Percentiles rank a stretch among this genome's conserved stretches.
phyloP scores from a whole-genome alignment of 768 basidiomycete species.

The Sporobolomyces roseus region DNA sequence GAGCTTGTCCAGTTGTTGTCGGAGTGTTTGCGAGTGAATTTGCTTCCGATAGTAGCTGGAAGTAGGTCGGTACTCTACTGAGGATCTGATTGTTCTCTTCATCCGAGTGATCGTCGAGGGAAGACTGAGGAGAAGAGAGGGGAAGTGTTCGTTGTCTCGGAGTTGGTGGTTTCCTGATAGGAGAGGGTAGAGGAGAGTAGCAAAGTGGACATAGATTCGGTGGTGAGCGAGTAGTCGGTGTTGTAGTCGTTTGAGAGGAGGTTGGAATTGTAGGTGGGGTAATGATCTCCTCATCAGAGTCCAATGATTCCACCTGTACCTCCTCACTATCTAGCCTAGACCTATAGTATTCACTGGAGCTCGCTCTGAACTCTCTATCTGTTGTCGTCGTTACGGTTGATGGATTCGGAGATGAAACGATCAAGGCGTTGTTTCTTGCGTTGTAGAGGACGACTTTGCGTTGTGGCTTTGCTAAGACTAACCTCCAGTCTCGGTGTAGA shows the following conservation, averaged over 20 bases:
- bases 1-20: neutral
- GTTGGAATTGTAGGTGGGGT: slow-evolving; percentile 6
- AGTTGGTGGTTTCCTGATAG: neutral
- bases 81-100: neutral
- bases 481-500: slow-evolving; percentile 14
- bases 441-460: slow-evolving; percentile 29
- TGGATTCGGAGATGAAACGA: neutral
- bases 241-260: no score
- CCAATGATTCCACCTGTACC: neutral
- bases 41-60: slow-evolving; percentile 31
- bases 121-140: neutral
- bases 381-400: neutral
- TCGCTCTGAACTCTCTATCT: no score
- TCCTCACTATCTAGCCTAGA: neutral
- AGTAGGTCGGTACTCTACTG: slow-evolving; percentile 18
- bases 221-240: no score
- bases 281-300: neutral
- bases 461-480: slow-evolving; percentile 11
- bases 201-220: slow-evolving; percentile 29
- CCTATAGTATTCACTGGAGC: neutral
- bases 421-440: neutral
- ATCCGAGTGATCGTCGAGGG: no score
- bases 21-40: slow-evolving; percentile 22
- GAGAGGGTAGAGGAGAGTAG: neutral
- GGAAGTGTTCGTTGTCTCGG: slow-evolving; percentile 1